Evolutionary conservation across 306 rosid species (phyloP).

Genomic region (Inga oerstediana): DNA sequence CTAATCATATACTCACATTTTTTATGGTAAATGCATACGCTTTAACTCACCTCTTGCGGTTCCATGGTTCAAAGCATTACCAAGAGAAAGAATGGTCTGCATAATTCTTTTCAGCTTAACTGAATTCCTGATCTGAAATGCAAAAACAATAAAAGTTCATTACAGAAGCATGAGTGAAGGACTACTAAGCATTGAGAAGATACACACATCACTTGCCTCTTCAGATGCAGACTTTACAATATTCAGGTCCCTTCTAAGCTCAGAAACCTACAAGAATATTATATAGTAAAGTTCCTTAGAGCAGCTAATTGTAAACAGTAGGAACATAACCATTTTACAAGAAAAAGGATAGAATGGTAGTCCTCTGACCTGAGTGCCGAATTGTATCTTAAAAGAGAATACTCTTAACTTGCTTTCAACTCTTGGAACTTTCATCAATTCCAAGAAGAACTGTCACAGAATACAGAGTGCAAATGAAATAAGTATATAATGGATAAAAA

Average conservation of each 20-base stretch:
- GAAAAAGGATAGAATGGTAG: conserved; percentile 25
- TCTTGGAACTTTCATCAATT: conserved; percentile 92
- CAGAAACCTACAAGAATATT: conserved; percentile 61
- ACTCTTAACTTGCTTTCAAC: conserved; percentile 91
- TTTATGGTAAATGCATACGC: conserved; percentile 17
- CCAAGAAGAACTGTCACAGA: conserved; percentile 74
- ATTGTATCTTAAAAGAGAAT: conserved; percentile 88
- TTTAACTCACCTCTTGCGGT: conserved; percentile 92
- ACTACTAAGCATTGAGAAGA: conserved; percentile 20
- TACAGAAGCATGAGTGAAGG: background rate
- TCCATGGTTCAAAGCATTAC: conserved; percentile 98
- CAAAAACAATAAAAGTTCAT: conserved; percentile 36
- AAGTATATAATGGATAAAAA: conserved; percentile 25
- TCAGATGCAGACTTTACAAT: conserved; percentile 78
- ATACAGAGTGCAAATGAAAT: conserved; percentile 37
- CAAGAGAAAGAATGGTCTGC: conserved; percentile 99
- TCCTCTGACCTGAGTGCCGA: conserved; percentile 70
- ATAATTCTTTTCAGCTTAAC: conserved; percentile 94
- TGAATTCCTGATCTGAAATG: conserved; percentile 83
- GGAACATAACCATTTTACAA: conserved; percentile 30
- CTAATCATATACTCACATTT: background rate
- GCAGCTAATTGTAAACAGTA: conserved; percentile 32
- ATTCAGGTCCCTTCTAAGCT: conserved; percentile 78
- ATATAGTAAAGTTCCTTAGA: conserved; percentile 34
- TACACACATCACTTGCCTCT: conserved; percentile 56